Evolutionary conservation across 2,329 filamentous ascomycete species (phyloP).

Genomic region (Neofusicoccum sp.): DNA sequence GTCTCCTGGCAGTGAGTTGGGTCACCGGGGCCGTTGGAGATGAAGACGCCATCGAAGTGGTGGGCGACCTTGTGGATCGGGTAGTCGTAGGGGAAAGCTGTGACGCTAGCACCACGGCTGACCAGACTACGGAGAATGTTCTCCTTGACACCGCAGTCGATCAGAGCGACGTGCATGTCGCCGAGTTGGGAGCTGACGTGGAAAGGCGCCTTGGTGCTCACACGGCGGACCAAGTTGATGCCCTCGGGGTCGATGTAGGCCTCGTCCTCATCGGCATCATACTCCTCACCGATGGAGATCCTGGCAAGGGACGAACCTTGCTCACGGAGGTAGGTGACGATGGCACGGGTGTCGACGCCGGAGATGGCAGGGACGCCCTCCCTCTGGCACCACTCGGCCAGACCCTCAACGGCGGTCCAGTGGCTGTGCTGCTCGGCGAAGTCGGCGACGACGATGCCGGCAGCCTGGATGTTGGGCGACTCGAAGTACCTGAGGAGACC

Average conservation of each 20-base stretch:
- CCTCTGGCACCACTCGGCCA: constrained; percentile 90
- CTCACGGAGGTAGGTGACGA: constrained; percentile 94
- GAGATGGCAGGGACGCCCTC: constrained; percentile 96
- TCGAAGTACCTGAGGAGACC: constrained; percentile 97
- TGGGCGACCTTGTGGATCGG: constrained; percentile 97
- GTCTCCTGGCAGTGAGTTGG: constrained; percentile 95
- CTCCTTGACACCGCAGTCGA: constrained; percentile 99
- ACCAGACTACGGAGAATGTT: constrained; percentile 97
- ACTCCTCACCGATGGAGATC: constrained; percentile 94
- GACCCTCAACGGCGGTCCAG: constrained; percentile 95
- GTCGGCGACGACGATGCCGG: constrained; percentile 92
- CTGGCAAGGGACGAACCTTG: constrained; percentile 93
- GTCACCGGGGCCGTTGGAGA: constrained; percentile 97
- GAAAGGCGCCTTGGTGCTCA: constrained; percentile 98
- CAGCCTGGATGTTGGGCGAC: constrained; percentile 94
- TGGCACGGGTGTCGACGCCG: constrained; percentile 93
- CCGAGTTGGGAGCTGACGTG: constrained; percentile 83
- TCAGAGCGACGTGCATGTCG: constrained; percentile 84
- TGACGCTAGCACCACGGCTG: constrained; percentile 85
- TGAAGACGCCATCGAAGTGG: constrained; percentile 98
- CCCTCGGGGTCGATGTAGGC: constrained; percentile 91
- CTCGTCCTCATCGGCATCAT: constrained; percentile 97
- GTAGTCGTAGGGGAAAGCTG: constrained; percentile 94
- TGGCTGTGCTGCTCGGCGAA: constrained; percentile 93
- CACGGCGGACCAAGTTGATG: constrained; percentile 93